phyloP scores from a whole-genome alignment of 176 grass and related monocot species.

The Juncus effusus region DNA sequence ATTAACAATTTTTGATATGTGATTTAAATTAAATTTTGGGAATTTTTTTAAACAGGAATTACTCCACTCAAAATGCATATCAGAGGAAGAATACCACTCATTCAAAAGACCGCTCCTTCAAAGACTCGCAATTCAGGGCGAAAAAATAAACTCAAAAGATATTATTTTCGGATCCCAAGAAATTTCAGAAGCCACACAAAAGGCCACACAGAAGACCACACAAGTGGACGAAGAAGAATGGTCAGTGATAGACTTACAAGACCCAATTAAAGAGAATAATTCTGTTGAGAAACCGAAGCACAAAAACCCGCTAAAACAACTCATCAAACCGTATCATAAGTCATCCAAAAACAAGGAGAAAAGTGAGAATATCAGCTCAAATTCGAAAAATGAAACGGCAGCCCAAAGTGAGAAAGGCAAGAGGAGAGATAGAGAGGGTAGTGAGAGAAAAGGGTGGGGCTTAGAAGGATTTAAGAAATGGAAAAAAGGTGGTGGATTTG shows the following conservation, averaged over 20 bases:
- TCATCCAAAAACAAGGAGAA: slow-evolving; percentile 57
- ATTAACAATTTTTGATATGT: background rate
- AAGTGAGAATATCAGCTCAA: slow-evolving; percentile 48
- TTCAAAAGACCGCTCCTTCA: slow-evolving; percentile 69
- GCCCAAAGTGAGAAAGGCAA: slow-evolving; percentile 29
- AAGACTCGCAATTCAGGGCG: slow-evolving; percentile 65
- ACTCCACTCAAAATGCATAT: slow-evolving; percentile 73
- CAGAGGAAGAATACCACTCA: slow-evolving; percentile 65
- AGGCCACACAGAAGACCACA: background rate
- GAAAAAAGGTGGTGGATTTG: slow-evolving; percentile 45
- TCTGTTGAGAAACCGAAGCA: slow-evolving; percentile 50
- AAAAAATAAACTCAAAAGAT: slow-evolving; percentile 61
- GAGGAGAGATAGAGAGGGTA: slow-evolving; percentile 26
- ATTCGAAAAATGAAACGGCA: slow-evolving; percentile 34
- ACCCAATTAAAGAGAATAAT: slow-evolving; percentile 26
- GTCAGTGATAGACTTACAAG: slow-evolving; percentile 82
- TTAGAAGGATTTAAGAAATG: slow-evolving; percentile 88
- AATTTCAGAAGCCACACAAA: background rate
- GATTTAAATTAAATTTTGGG: too few species aligned
- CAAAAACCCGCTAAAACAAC: slow-evolving; percentile 37
- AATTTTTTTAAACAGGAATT: slow-evolving; percentile 44
- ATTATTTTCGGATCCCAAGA: slow-evolving; percentile 29
- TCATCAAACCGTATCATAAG: slow-evolving; percentile 32
- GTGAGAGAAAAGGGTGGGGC: slow-evolving; percentile 54
- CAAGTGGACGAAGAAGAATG: slow-evolving; percentile 54